Evolutionary conservation across 2,329 filamentous ascomycete genomes (phyloP).

Genomic region (Colletotrichum lentis): DNA sequence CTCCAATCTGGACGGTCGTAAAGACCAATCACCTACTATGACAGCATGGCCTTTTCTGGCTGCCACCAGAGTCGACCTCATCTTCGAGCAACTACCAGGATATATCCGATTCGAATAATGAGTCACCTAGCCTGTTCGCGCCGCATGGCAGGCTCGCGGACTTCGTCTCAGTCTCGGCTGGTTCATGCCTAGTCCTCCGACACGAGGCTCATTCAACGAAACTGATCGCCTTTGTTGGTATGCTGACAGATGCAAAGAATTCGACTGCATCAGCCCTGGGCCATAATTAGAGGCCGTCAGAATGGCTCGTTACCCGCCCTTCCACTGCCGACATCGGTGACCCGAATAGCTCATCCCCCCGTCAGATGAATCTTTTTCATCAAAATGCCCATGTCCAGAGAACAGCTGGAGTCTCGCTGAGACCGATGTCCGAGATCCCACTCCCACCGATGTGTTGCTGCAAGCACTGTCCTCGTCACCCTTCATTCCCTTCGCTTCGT

Average conservation of each 20-base stretch:
- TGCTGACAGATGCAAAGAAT: background rate
- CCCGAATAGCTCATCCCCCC: background rate
- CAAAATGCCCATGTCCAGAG: conserved; percentile 4
- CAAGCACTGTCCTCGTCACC: conserved; percentile 53
- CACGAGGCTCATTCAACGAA: conserved; percentile 1
- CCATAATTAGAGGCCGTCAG: background rate
- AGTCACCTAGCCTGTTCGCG: background rate
- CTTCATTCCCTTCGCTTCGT: conserved; percentile 56
- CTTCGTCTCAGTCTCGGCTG: too few relatives aligned
- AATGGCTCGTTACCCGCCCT: too few relatives aligned
- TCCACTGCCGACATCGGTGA: background rate
- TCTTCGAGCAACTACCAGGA: background rate
- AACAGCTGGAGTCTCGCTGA: conserved; percentile 46
- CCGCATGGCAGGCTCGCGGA: background rate
- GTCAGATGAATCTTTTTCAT: background rate
- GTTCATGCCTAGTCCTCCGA: background rate
- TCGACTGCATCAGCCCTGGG: background rate
- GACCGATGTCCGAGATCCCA: conserved; percentile 52
- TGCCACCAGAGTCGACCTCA: background rate
- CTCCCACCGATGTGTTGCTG: conserved; percentile 49
- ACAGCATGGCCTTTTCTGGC: background rate
- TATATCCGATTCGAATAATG: background rate
- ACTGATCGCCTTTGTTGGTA: background rate
- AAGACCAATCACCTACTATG: background rate
- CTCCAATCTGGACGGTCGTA: background rate